A percentile compares a stretch with the other conserved stretches of the same genome.
These are phyloP conservation scores for Fusarium poae DNA, from an alignment of 2,329 filamentous ascomycete genomes.

Conservation along the genomic window DNA sequence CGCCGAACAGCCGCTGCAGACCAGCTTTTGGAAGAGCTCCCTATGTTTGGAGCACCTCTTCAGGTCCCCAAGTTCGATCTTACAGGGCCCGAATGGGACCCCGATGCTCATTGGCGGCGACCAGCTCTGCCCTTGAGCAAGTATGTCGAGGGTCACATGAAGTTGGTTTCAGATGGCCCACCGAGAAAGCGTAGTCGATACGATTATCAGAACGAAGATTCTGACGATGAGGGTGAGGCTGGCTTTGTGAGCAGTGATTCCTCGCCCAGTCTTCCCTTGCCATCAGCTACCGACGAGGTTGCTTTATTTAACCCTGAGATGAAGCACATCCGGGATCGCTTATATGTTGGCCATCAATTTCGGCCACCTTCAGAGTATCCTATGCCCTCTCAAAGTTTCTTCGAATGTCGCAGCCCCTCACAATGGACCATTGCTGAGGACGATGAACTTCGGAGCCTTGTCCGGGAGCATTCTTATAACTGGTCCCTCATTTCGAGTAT, in stretches of 20 bases:
- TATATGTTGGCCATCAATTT: constrained; percentile 93
- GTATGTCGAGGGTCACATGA: constrained; percentile 84
- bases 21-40: constrained; percentile 82
- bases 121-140: constrained; percentile 88
- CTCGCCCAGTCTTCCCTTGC: constrained; percentile 63
- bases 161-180: constrained; percentile 73
- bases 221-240: constrained; percentile 68
- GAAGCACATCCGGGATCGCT: constrained; percentile 87
- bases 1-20: constrained; percentile 80
- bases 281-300: constrained; percentile 79
- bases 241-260: constrained; percentile 69
- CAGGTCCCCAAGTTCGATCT: constrained; percentile 70
- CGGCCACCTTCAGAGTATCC: constrained; percentile 89
- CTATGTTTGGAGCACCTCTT: constrained; percentile 78
- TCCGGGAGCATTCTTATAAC: constrained; percentile 95
- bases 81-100: constrained; percentile 69
- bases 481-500: constrained; percentile 94
- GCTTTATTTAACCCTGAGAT: constrained; percentile 92
- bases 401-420: constrained; percentile 86
- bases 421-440: constrained; percentile 94
- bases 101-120: constrained; percentile 79
- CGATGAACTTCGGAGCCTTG: constrained; percentile 85
- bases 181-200: constrained; percentile 85
- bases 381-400: constrained; percentile 92
- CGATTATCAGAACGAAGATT: constrained; percentile 80